phyloP scores from a whole-genome alignment of 73 alveolate genomes.

The Effrenium voratum region DNA sequence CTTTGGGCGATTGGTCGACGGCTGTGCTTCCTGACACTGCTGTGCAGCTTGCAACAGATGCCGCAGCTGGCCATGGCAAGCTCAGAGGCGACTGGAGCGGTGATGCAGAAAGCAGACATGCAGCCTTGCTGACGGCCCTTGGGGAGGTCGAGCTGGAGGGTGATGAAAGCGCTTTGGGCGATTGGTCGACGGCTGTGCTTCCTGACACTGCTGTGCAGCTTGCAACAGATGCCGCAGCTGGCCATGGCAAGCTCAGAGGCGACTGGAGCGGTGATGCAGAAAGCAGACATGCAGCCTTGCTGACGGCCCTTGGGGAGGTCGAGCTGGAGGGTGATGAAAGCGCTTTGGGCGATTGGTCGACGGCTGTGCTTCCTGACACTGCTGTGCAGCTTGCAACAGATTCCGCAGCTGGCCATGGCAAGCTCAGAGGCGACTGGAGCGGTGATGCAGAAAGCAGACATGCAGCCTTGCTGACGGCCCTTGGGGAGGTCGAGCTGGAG shows the following conservation, averaged over 20 bases:
- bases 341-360: background rate
- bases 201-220: background rate
- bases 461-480: conserved; percentile 26
- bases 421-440: conserved; percentile 8
- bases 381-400: background rate
- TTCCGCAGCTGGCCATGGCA: background rate
- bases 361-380: background rate
- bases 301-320: conserved; percentile 7
- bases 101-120: conserved; percentile 7
- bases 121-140: conserved; percentile 28
- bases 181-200: background rate
- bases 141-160: conserved; percentile 24
- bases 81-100: conserved; percentile 65
- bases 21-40: background rate
- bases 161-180: background rate
- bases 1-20: background rate
- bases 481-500: conserved; percentile 23
- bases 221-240: background rate
- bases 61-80: no score
- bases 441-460: conserved; percentile 30
- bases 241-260: background rate
- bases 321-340: conserved; percentile 16
- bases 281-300: conserved; percentile 33
- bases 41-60: background rate
- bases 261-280: conserved; percentile 51